Evolutionary conservation across 768 basidiomycete genomes (phyloP).

Genomic region (Nidularia pulvinata): DNA sequence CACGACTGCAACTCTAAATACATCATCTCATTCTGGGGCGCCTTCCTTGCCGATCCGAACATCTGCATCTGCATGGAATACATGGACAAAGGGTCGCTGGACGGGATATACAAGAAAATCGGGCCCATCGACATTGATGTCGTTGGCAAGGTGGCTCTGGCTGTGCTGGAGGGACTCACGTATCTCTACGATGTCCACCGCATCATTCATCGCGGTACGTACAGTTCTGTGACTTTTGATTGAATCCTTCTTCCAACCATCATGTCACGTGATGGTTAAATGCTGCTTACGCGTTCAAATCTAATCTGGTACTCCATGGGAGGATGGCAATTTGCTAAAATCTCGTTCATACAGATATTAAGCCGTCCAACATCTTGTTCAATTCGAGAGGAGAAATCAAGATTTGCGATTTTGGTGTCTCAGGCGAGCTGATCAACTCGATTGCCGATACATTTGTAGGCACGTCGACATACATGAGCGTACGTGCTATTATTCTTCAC

Average conservation of each 20-base stretch:
- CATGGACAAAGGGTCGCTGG: constrained; percentile 93
- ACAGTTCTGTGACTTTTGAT: background rate
- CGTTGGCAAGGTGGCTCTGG: constrained; percentile 92
- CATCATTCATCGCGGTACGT: constrained; percentile 96
- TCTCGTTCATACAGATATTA: constrained; percentile 72
- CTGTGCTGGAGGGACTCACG: constrained; percentile 92
- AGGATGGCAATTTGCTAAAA: too few species aligned
- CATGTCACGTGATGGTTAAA: constrained; percentile 11
- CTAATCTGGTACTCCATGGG: too few species aligned
- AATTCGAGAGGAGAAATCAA: constrained; percentile 97
- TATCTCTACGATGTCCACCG: constrained; percentile 98
- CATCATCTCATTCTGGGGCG: constrained; percentile 97
- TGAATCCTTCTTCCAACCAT: constrained; percentile 4
- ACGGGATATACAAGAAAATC: constrained; percentile 95
- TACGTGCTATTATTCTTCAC: constrained; percentile 37
- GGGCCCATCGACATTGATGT: constrained; percentile 93
- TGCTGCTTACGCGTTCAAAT: too few species aligned
- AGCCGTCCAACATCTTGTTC: constrained; percentile 96
- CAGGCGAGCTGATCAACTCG: constrained; percentile 97
- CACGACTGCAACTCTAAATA: constrained; percentile 93
- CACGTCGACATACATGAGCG: constrained; percentile 99
- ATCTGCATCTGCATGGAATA: constrained; percentile 99
- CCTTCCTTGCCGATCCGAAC: constrained; percentile 95
- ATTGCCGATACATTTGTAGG: constrained; percentile 99
- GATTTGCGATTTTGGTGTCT: constrained; percentile 99